Percentiles rank a stretch among this genome's conserved stretches.
These are phyloP conservation scores for Pichia sp. DNA, from an alignment of 1,139 yeast genomes.

Conservation along the genomic window DNA sequence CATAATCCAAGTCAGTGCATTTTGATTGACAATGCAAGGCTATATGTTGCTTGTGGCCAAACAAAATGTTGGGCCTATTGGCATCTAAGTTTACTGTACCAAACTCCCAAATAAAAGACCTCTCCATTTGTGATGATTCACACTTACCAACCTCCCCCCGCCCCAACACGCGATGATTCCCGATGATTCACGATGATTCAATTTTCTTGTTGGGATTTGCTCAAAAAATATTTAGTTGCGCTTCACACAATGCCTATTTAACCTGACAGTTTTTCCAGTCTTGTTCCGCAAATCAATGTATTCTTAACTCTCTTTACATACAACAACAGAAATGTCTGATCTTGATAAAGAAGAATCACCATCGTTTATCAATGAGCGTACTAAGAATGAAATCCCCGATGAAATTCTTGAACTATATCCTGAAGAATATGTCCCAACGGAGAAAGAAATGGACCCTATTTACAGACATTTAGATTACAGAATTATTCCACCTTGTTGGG, in stretches of 20 bases:
- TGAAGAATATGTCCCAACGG: conserved; percentile 19
- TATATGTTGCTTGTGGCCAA: too few species aligned
- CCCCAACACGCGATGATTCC: too few species aligned
- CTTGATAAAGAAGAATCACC: background rate
- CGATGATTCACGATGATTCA: background rate
- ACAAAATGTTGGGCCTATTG: too few species aligned
- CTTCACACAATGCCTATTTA: background rate
- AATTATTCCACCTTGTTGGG: conserved; percentile 80
- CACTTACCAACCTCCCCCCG: too few species aligned
- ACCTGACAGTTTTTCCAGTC: background rate
- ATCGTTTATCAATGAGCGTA: background rate
- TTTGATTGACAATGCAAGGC: too few species aligned
- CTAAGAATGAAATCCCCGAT: background rate
- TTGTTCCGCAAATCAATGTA: too few species aligned
- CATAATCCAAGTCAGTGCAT: too few species aligned
- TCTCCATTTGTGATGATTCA: too few species aligned
- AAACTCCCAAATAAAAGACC: too few species aligned
- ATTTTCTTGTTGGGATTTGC: background rate
- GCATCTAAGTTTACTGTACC: too few species aligned
- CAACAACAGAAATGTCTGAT: background rate
- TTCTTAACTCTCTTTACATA: background rate
- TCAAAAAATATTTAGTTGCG: too few species aligned
- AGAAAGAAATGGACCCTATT: conserved; percentile 44
- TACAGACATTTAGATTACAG: conserved; percentile 62
- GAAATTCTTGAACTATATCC: conserved; percentile 7